These are phyloP conservation scores for Atalantia buxifolia DNA, from an alignment of 345 rosid species.

Conservation along the genomic window DNA sequence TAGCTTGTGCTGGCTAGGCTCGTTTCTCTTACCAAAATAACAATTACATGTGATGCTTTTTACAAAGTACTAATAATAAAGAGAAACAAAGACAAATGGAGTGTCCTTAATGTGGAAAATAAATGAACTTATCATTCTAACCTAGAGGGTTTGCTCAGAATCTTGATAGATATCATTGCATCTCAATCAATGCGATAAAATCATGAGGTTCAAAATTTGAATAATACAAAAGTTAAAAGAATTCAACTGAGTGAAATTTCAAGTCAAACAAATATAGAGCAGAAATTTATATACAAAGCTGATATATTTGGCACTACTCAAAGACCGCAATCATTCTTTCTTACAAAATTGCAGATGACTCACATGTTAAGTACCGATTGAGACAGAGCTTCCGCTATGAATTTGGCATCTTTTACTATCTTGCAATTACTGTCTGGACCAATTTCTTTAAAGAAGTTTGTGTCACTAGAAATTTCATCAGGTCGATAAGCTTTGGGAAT, in stretches of 20 bases:
- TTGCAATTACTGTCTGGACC: constrained; percentile 25
- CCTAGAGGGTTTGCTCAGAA: neutral
- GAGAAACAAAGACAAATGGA: neutral
- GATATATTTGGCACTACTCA: constrained; percentile 27
- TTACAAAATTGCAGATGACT: constrained; percentile 43
- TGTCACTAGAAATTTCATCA: constrained; percentile 22
- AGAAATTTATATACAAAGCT: constrained; percentile 18
- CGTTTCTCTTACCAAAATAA: too few relatives aligned
- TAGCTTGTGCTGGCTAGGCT: too few relatives aligned
- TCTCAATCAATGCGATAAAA: neutral
- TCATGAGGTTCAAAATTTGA: constrained; percentile 1
- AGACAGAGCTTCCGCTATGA: constrained; percentile 35
- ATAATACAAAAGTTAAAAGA: constrained; percentile 6
- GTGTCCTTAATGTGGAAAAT: neutral
- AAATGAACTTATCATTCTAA: neutral
- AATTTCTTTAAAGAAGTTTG: constrained; percentile 23
- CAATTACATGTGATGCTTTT: neutral
- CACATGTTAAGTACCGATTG: constrained; percentile 35
- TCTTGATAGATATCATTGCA: neutral
- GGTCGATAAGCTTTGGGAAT: constrained; percentile 23
- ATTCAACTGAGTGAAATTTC: neutral
- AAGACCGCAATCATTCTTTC: constrained; percentile 38
- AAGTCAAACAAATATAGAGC: constrained; percentile 4
- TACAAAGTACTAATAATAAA: too few relatives aligned
- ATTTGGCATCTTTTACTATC: constrained; percentile 26